Evolutionary conservation across 768 basidiomycete species (phyloP), one percentile per base, ranked within the genome.

Genomic region (Sarcomyxa edulis): DNA sequence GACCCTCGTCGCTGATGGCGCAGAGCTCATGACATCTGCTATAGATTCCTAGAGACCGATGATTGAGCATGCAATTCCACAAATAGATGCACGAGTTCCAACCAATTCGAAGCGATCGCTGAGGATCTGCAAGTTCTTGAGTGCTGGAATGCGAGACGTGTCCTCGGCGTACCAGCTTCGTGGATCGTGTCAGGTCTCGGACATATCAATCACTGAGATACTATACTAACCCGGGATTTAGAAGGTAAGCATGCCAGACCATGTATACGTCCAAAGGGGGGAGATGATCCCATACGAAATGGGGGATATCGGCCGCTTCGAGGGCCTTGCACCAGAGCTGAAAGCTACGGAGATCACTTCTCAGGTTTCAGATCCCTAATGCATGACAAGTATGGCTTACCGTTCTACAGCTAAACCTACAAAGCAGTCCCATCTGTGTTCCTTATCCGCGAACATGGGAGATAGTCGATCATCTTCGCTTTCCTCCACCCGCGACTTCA

Each of bases 391-490:
- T 11, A 30, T 7, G 19, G 26, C 45, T 32, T 10, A 49, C 47
- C 52, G 32, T 37, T 53, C 50, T 3, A 53, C 50, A 2, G 52
- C 49, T 5, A 53, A 26, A 19, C 47, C 52, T 9, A 53, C 50
- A 25, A 51, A 51, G 31, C 43, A 48, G 5, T 45, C 35, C 52
- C 50, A 53, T 27, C 47, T 42, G 6, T 35, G 39, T 14, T 50
- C 49, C n/a, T n/a, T n/a, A n/a, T n/a, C n/a, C 15, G 4, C 26
- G 6, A 19, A 20, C 19, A n/a, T 23, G 8, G 25, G 32, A 15
- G 40, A 31, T 12, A 33, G 7, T 5, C 25, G 32, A 26, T 14
- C 27, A 39, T 42, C 25, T 14, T n/a, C 12, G 5, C 14, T 18
- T 6, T 15, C 46, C 33, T 49, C 47, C 19, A 51, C 49, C 11